Evolutionary conservation across 371 early-diverging fungal genomes (phyloP).

Genomic region (Sanchytrium tribonematis): DNA sequence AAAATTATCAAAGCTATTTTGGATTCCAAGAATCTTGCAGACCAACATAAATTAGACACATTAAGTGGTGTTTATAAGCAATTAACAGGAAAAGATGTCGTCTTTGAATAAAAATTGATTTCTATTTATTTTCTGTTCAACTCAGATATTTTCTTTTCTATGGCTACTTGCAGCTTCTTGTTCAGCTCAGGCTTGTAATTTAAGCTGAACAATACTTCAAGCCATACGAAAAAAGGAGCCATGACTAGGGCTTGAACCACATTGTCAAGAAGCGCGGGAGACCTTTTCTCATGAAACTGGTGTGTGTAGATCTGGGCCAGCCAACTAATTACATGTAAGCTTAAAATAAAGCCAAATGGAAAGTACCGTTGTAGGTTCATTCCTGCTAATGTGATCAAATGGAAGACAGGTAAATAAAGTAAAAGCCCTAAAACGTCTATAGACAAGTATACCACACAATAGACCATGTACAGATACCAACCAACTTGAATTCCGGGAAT

Average conservation of each 20-base stretch:
- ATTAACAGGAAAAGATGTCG: slow-evolving; percentile 84
- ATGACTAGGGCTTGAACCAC: slow-evolving; percentile 55
- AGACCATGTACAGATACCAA: no score
- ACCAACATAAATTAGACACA: slow-evolving; percentile 91
- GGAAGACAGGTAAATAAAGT: no score
- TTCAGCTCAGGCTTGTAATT: slow-evolving; percentile 50
- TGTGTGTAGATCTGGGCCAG: slow-evolving; percentile 67
- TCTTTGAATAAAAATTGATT: no score
- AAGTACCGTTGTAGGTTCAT: no score
- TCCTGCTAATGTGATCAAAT: no score
- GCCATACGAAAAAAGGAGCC: slow-evolving; percentile 76
- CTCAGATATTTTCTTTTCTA: no score
- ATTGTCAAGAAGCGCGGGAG: slow-evolving; percentile 62
- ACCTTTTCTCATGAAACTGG: slow-evolving; percentile 50
- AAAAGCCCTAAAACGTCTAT: no score
- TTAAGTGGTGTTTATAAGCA: slow-evolving; percentile 79
- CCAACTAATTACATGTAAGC: slow-evolving; percentile 51
- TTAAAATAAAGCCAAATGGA: no score
- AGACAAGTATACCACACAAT: no score
- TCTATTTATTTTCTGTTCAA: no score
- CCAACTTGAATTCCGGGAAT: no score
- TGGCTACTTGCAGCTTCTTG: slow-evolving; percentile 25
- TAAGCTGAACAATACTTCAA: slow-evolving; percentile 51
- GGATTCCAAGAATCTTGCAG: slow-evolving; percentile 79
- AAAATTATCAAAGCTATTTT: slow-evolving; percentile 79